A percentile compares a stretch with the other conserved stretches of the same genome.
These are phyloP conservation scores for Senecio squalidus DNA, from an alignment of 140 eudicot species.

Conservation along the genomic window DNA sequence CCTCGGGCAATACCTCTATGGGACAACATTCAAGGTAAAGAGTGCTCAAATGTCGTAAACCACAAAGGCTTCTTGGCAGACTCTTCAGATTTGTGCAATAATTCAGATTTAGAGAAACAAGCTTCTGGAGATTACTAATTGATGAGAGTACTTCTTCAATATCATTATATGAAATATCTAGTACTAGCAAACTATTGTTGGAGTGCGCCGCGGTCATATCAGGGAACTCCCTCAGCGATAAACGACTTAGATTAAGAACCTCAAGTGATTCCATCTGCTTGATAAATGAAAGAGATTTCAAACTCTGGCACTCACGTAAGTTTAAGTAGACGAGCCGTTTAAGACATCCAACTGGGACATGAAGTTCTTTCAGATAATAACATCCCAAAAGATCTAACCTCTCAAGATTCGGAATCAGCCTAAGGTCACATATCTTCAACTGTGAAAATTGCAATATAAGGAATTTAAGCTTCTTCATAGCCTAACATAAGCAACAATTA, in stretches of 20 bases:
- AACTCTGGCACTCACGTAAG: neutral
- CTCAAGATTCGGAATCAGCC: conserved; percentile 6
- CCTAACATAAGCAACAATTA: neutral
- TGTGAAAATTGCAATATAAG: neutral
- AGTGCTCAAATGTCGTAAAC: neutral
- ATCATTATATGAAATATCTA: neutral
- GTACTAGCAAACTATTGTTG: conserved; percentile 1
- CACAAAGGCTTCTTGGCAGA: conserved; percentile 7
- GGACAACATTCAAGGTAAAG: neutral
- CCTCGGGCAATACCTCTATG: neutral
- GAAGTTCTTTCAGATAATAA: neutral
- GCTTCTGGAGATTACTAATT: conserved; percentile 13
- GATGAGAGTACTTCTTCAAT: conserved; percentile 17
- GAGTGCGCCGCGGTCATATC: neutral
- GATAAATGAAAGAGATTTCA: neutral
- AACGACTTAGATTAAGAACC: conserved; percentile 2
- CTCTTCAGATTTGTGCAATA: neutral
- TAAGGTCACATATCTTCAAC: conserved; percentile 2
- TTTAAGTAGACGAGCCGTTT: conserved; percentile 9
- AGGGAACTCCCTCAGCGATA: conserved; percentile 2
- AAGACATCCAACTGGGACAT: neutral
- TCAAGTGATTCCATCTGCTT: conserved; percentile 1
- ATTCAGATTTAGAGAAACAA: neutral
- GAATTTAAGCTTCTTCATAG: conserved; percentile 10
- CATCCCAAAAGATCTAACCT: conserved; percentile 3